Evolutionary conservation across 2,329 filamentous ascomycete species (phyloP).

Genomic region (Neofusicoccum ribis): DNA sequence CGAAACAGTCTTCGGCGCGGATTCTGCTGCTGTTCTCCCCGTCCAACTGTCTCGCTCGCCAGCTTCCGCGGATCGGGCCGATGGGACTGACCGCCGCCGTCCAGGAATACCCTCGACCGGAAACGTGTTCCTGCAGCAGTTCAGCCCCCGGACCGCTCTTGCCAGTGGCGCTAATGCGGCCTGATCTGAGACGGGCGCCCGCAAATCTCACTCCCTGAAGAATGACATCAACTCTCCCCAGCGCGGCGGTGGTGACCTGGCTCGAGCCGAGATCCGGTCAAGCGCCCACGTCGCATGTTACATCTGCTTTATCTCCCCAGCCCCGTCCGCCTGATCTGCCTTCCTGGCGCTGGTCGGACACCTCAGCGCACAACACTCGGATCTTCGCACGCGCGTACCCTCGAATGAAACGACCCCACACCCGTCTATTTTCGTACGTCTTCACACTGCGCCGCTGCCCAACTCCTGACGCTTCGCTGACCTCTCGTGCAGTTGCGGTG

Average conservation of each 20-base stretch:
- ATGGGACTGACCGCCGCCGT: not conserved
- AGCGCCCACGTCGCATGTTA: not conserved
- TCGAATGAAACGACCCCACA: not conserved
- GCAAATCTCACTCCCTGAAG: not conserved
- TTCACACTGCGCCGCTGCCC: constrained; percentile 1
- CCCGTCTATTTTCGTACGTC: not conserved
- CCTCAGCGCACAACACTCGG: not conserved
- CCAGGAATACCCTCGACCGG: not conserved
- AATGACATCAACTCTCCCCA: constrained; percentile 4
- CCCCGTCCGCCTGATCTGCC: not conserved
- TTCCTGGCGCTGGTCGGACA: not conserved
- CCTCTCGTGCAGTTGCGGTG: not conserved
- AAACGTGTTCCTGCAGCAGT: constrained; percentile 9
- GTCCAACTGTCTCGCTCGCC: not conserved
- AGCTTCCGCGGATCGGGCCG: not conserved
- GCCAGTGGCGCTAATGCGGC: constrained; percentile 3
- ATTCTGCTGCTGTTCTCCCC: not conserved
- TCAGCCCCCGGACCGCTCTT: not conserved
- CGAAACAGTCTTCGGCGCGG: not conserved
- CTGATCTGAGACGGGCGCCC: not conserved
- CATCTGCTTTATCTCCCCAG: not conserved
- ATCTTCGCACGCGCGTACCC: not conserved
- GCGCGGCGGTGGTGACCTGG: not conserved
- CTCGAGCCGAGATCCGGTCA: not conserved
- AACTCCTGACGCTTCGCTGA: not conserved